Evolutionary conservation across 495 filamentous ascomycete species (phyloP).

Genomic region (Penicillium psychrofluorescens): DNA sequence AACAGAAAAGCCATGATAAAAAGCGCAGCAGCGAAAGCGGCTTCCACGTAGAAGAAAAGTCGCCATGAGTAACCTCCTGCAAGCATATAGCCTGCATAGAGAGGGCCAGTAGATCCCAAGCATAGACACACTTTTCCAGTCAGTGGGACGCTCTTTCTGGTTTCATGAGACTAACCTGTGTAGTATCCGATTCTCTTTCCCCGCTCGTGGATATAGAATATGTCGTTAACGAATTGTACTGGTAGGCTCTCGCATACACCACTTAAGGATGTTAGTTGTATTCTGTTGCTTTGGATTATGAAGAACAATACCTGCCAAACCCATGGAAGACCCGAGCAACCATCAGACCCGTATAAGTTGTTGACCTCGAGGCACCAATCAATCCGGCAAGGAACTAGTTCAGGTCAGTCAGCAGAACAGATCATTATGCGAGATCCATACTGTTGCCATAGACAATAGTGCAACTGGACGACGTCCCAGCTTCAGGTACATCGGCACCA

Average conservation of each 20-base stretch:
- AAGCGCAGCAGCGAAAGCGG: slow-evolving; percentile 48
- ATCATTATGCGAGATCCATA: slow-evolving; percentile 14
- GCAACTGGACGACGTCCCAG: slow-evolving; percentile 51
- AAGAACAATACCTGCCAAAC: slow-evolving; percentile 29
- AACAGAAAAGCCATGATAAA: slow-evolving; percentile 53
- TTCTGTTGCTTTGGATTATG: not conserved
- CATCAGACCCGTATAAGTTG: slow-evolving; percentile 46
- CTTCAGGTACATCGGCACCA: slow-evolving; percentile 53
- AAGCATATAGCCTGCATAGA: slow-evolving; percentile 60
- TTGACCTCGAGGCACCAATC: slow-evolving; percentile 47
- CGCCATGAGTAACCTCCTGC: slow-evolving; percentile 54
- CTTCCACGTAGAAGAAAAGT: slow-evolving; percentile 59
- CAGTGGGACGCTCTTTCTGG: not conserved
- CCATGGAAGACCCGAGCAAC: slow-evolving; percentile 46
- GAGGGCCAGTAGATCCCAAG: slow-evolving; percentile 48
- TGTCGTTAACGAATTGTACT: slow-evolving; percentile 59
- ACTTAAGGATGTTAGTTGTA: slow-evolving; percentile 11
- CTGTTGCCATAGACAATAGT: slow-evolving; percentile 38
- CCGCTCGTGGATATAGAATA: slow-evolving; percentile 58
- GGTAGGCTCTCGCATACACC: slow-evolving; percentile 56
- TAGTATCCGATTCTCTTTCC: slow-evolving; percentile 53
- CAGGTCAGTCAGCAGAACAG: not conserved
- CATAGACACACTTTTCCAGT: slow-evolving; percentile 45
- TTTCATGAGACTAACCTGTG: slow-evolving; percentile 30
- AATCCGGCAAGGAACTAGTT: slow-evolving; percentile 47